Percentiles rank a stretch among this genome's conserved stretches.
phyloP scores from a whole-genome alignment of 2,329 filamentous ascomycete species.

The Sporothrix humicola region DNA sequence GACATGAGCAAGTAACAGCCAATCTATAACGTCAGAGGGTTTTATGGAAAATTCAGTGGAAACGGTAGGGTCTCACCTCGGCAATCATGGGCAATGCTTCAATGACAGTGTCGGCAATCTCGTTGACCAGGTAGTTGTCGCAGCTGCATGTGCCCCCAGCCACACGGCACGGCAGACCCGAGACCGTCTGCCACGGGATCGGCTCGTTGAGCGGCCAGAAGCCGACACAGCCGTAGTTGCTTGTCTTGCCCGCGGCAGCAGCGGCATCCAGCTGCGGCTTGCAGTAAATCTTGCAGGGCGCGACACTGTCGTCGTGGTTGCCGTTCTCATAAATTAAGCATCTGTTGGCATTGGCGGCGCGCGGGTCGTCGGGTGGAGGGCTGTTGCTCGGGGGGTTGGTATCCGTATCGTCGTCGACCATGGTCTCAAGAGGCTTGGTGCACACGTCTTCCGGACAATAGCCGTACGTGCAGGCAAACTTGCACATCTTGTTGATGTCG shows the following conservation, averaged over 20 bases:
- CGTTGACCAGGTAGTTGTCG: conserved; percentile 35
- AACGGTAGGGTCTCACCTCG: conserved; percentile 24
- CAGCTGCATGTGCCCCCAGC: conserved; percentile 31
- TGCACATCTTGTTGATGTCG: conserved; percentile 37
- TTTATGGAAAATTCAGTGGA: no score
- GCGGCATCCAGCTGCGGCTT: conserved; percentile 28
- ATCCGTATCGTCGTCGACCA: conserved; percentile 27
- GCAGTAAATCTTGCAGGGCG: conserved; percentile 28
- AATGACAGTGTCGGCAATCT: conserved; percentile 31
- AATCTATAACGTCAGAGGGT: conserved; percentile 18
- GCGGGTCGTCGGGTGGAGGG: not conserved
- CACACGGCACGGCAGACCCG: conserved; percentile 17
- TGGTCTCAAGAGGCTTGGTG: conserved; percentile 24
- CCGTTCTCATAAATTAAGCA: conserved; percentile 30
- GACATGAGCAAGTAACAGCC: conserved; percentile 37
- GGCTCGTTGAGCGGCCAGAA: conserved; percentile 32
- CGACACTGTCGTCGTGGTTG: conserved; percentile 10
- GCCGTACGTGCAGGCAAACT: conserved; percentile 38
- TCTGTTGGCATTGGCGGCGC: conserved; percentile 14
- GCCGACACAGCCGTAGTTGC: conserved; percentile 35
- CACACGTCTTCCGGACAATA: conserved; percentile 38
- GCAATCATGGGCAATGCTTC: conserved; percentile 37
- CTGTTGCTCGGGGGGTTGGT: not conserved
- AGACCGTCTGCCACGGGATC: conserved; percentile 30
- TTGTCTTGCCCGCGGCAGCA: conserved; percentile 28